These are phyloP conservation scores for Lepidopterella palustris DNA, from an alignment of 495 filamentous ascomycete genomes.

Conservation along the genomic window DNA sequence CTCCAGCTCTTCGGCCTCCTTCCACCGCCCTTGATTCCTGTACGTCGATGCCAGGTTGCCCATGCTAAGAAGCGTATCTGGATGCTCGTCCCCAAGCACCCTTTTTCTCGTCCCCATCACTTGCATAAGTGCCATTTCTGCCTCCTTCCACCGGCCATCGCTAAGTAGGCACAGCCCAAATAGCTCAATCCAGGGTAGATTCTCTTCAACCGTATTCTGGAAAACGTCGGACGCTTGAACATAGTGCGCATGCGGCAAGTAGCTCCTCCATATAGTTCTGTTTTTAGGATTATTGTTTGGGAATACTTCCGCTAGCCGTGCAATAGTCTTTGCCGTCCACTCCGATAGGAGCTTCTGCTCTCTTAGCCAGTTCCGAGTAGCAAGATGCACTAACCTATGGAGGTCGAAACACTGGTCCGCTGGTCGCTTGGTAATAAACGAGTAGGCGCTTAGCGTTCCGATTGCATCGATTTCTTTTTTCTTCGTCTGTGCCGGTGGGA, in stretches of 20 bases:
- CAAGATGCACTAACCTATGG: constrained; percentile 7
- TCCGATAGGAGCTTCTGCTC: neutral
- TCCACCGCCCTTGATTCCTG: constrained; percentile 6
- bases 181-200: neutral
- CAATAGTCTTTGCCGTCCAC: neutral
- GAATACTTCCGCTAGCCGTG: neutral
- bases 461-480: constrained; percentile 26
- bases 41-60: neutral
- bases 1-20: constrained; percentile 11
- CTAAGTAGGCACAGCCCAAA: neutral
- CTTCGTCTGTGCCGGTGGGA: neutral
- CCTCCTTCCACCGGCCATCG: constrained; percentile 1
- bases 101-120: constrained; percentile 3
- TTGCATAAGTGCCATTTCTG: constrained; percentile 1
- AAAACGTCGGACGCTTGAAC: neutral
- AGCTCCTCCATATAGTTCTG: neutral
- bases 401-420: neutral
- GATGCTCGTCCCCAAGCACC: neutral
- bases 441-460: constrained; percentile 26
- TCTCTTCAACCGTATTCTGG: neutral
- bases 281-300: neutral
- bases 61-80: constrained; percentile 9
- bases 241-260: neutral
- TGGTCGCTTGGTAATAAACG: constrained; percentile 27
- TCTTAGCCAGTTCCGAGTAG: constrained; percentile 1